Evolutionary conservation across 78 protist species (phyloP), one percentile per base, ranked within the genome.

Genomic region (Isochrysis galbana): DNA sequence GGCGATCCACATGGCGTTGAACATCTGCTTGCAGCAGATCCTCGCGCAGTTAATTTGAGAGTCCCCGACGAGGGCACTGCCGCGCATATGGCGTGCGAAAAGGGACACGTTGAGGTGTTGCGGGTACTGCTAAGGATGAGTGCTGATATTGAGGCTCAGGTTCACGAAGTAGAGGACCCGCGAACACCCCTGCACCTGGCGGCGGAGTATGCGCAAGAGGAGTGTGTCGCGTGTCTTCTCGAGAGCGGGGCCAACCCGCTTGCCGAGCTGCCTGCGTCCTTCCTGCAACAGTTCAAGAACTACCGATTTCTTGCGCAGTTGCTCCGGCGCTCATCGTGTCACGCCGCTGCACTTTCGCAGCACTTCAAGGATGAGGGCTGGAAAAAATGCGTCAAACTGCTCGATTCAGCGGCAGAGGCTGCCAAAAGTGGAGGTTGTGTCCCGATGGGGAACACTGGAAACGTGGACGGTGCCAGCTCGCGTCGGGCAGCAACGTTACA

Each of bases 171-270:
- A 3, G 84, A 17, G 47, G 84, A 77, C 46, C 84, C 84, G 5
- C 3, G 84, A 10, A 77, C 84, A 32, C 84, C 84, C 29, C 84
- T 77, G 36, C 84, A 39, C 32, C 47, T 77, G 46, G 84, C 84
- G 46, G 84, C 84, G 1, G 84, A 77, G 84, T 77, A 77, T 21
- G 84, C 47, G n/a, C 84, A 39, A 41, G 84, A 36, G 84, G 47
- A 5, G 47, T 77, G 84, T 29, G 84, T 77, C 34, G 1, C 46
- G n/a, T 2, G 14, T 41, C 44, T 77, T 23, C 84, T 77, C 2
- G 32, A 39, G 17, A 1, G 39, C 29, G 84, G 84, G 14, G 84
- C 84, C 47, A 46, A 77, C n/a, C n/a, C 26, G 84, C 7, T 4
- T 29, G 84, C 84, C 47, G 84, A 2, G 32, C 46, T 77, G 44